Evolutionary conservation across 495 filamentous ascomycete species (phyloP).

Genomic region (Penicillium psychrofluorescens): DNA sequence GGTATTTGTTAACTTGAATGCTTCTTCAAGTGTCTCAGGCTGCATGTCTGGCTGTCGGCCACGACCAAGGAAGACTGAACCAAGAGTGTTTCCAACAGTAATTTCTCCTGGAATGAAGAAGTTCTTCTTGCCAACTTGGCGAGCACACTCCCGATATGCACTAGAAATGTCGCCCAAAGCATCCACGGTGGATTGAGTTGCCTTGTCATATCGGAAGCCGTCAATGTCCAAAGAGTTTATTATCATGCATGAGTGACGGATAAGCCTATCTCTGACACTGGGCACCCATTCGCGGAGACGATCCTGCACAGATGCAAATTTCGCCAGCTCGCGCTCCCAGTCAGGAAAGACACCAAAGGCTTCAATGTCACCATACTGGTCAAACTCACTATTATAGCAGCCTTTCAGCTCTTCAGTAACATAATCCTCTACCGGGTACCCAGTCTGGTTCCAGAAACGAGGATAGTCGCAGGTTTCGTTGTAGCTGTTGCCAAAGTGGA

Average conservation of each 20-base stretch:
- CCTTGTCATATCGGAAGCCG: constrained; percentile 65
- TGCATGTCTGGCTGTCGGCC: constrained; percentile 51
- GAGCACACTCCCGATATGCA: constrained; percentile 50
- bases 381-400: constrained; percentile 66
- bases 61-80: constrained; percentile 60
- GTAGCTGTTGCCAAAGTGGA: constrained; percentile 50
- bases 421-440: constrained; percentile 40
- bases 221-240: constrained; percentile 61
- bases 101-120: constrained; percentile 63
- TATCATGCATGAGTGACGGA: constrained; percentile 59
- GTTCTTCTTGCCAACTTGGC: constrained; percentile 48
- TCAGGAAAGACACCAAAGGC: constrained; percentile 63
- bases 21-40: constrained; percentile 38
- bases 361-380: constrained; percentile 62
- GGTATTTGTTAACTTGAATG: constrained; percentile 37
- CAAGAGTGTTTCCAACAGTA: constrained; percentile 55
- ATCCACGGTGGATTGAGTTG: constrained; percentile 58
- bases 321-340: constrained; percentile 61
- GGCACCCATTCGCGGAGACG: constrained; percentile 66
- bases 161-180: constrained; percentile 51
- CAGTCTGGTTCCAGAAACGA: constrained; percentile 60
- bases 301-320: constrained; percentile 71
- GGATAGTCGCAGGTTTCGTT: constrained; percentile 56
- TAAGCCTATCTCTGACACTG: constrained; percentile 49
- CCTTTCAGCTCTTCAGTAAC: constrained; percentile 42